Conservation (phyloP, 768 basidiomycete genomes). For the Calvatia gigantea region DNA sequence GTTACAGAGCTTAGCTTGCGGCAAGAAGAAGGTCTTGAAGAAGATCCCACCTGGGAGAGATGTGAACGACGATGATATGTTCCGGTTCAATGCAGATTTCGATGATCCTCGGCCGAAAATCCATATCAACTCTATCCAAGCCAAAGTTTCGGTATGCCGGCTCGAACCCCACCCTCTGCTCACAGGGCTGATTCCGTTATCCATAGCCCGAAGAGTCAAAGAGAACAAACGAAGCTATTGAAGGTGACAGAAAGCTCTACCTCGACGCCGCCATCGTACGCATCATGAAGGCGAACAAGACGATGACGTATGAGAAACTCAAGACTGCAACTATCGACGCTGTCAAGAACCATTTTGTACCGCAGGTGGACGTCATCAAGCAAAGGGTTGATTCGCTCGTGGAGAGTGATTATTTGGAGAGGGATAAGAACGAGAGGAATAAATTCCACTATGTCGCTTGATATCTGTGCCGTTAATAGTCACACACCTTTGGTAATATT, state of each 20-base stretch:
- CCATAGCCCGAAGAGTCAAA: slow-evolving; percentile 81
- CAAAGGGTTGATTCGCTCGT: slow-evolving; percentile 77
- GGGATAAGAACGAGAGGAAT: slow-evolving; percentile 70
- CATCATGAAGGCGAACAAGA: slow-evolving; percentile 92
- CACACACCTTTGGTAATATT: neutral
- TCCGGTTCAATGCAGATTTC: slow-evolving; percentile 81
- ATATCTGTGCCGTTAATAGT: neutral
- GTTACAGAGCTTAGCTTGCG: slow-evolving; percentile 89
- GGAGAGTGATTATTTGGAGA: slow-evolving; percentile 81
- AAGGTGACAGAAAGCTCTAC: slow-evolving; percentile 80
- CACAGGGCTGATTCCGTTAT: slow-evolving; percentile 1
- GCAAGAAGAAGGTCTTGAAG: slow-evolving; percentile 81
- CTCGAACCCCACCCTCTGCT: neutral
- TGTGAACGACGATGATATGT: slow-evolving; percentile 70
- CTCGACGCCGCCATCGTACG: slow-evolving; percentile 96
- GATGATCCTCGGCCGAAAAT: slow-evolving; percentile 74
- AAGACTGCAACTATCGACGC: slow-evolving; percentile 82
- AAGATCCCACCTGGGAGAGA: slow-evolving; percentile 80
- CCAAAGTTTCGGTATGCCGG: slow-evolving; percentile 76
- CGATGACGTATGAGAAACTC: slow-evolving; percentile 73
- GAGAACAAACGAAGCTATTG: slow-evolving; percentile 78
- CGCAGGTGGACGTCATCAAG: slow-evolving; percentile 84
- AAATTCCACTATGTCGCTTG: slow-evolving; percentile 76
- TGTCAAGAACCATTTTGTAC: slow-evolving; percentile 84
- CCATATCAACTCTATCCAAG: slow-evolving; percentile 95